Evolutionary conservation across 768 basidiomycete species (phyloP).

Genomic region (Amanita polypyramis): DNA sequence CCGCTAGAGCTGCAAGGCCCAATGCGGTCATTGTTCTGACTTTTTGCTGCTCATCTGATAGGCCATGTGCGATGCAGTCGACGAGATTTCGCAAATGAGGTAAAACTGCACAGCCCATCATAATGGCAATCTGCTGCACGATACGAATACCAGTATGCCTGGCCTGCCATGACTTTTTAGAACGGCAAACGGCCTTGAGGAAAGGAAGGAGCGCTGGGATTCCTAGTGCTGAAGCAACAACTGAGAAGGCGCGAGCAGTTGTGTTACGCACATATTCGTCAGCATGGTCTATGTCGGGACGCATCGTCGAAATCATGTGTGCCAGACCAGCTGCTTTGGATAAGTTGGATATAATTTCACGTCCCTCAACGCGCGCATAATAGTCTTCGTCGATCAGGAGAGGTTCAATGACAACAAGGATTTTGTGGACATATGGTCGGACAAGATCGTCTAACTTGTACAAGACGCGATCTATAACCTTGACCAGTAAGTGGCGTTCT

Average conservation of each 20-base stretch:
- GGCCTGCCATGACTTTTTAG: constrained; percentile 99
- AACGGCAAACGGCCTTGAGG: constrained; percentile 95
- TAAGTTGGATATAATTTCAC: constrained; percentile 97
- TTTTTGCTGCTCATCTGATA: constrained; percentile 93
- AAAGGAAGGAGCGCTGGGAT: constrained; percentile 97
- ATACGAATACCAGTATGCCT: constrained; percentile 99
- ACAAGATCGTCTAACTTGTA: constrained; percentile 99
- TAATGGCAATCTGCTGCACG: constrained; percentile 98
- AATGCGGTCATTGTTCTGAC: constrained; percentile 94
- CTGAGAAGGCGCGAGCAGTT: constrained; percentile 96
- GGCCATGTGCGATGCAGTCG: constrained; percentile 88
- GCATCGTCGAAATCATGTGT: constrained; percentile 99
- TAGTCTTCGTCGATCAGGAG: constrained; percentile 98
- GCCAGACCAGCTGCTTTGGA: constrained; percentile 98
- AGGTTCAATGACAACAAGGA: constrained; percentile 98
- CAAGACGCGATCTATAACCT: constrained; percentile 96
- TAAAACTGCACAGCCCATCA: constrained; percentile 99
- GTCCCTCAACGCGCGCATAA: constrained; percentile 93
- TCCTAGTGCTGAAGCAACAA: constrained; percentile 96
- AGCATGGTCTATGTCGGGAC: constrained; percentile 98
- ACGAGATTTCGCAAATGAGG: constrained; percentile 96
- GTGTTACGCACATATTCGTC: constrained; percentile 99
- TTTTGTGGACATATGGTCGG: constrained; percentile 98
- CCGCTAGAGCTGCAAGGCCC: constrained; percentile 86
- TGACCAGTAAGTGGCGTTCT: constrained; percentile 95